These are phyloP conservation scores for Ramularia endophylla DNA, from an alignment of 2,329 filamentous ascomycete species.

Conservation along the genomic window DNA sequence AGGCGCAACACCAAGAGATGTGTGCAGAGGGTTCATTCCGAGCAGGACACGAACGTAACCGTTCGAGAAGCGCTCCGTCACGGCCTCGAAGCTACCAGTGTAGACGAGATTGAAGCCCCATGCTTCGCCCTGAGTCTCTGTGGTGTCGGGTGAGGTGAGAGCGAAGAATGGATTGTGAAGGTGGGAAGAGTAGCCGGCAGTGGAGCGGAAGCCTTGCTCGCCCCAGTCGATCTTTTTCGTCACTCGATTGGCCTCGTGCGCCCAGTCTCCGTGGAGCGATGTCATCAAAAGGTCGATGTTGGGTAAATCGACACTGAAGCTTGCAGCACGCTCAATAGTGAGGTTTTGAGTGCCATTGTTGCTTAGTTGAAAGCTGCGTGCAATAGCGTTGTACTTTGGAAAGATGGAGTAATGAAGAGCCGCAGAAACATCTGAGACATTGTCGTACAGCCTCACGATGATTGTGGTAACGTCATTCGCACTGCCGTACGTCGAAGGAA, in stretches of 20 bases:
- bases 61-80: slow-evolving; percentile 58
- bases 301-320: slow-evolving; percentile 57
- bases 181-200: slow-evolving; percentile 57
- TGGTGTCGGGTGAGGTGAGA: slow-evolving; percentile 51
- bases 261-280: slow-evolving; percentile 58
- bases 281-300: slow-evolving; percentile 58
- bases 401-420: slow-evolving; percentile 60
- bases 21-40: slow-evolving; percentile 55
- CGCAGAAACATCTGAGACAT: slow-evolving; percentile 52
- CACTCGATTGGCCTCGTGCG: slow-evolving; percentile 48
- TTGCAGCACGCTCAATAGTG: slow-evolving; percentile 43
- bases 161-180: slow-evolving; percentile 60
- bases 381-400: slow-evolving; percentile 55
- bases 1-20: slow-evolving; percentile 52
- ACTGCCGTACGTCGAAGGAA: slow-evolving; percentile 55
- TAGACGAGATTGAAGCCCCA: slow-evolving; percentile 63
- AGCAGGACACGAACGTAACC: slow-evolving; percentile 55
- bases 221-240: slow-evolving; percentile 54
- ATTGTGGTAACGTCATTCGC: slow-evolving; percentile 54
- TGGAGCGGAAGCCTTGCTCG: slow-evolving; percentile 52
- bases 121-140: slow-evolving; percentile 55
- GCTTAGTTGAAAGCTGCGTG: slow-evolving; percentile 55
- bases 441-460: slow-evolving; percentile 53
- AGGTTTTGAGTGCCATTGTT: slow-evolving; percentile 49
- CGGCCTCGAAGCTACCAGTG: slow-evolving; percentile 56